Conservation (phyloP, 371 early-diverging fungal genomes). For the Rhizopus sp. region DNA sequence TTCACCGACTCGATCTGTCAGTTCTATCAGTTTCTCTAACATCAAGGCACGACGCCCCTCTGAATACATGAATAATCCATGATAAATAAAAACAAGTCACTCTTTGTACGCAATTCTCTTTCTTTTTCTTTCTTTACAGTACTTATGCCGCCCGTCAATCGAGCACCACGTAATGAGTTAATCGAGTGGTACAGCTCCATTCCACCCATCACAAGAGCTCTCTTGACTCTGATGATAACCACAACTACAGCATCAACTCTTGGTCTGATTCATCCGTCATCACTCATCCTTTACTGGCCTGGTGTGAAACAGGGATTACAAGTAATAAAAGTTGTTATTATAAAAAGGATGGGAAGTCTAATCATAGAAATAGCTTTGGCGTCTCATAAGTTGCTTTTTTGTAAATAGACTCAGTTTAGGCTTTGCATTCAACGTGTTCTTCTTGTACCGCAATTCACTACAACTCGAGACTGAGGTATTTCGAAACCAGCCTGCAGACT, state of each 20-base stretch:
- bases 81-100: constrained; percentile 1
- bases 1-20: constrained; percentile 42
- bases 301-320: constrained; percentile 21
- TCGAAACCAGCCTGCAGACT: constrained; percentile 76
- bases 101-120: background rate
- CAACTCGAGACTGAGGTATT: constrained; percentile 76
- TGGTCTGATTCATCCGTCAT: constrained; percentile 41
- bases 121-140: constrained; percentile 3
- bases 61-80: constrained; percentile 36
- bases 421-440: constrained; percentile 71
- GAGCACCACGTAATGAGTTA: constrained; percentile 23
- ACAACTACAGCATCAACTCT: constrained; percentile 50
- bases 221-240: constrained; percentile 59
- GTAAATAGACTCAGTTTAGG: constrained; percentile 52
- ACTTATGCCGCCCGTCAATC: constrained; percentile 25
- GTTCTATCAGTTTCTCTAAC: constrained; percentile 45
- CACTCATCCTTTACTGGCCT: constrained; percentile 47
- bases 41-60: constrained; percentile 51
- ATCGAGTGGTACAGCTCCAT: constrained; percentile 59
- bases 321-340: constrained; percentile 17
- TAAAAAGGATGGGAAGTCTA: background rate
- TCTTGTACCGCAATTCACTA: constrained; percentile 71
- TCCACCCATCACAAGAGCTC: constrained; percentile 64
- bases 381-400: constrained; percentile 76
- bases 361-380: constrained; percentile 65